Evolutionary conservation across 306 rosid species (phyloP), one percentile per base, ranked within the genome.

Genomic region (Alnus glutinosa): DNA sequence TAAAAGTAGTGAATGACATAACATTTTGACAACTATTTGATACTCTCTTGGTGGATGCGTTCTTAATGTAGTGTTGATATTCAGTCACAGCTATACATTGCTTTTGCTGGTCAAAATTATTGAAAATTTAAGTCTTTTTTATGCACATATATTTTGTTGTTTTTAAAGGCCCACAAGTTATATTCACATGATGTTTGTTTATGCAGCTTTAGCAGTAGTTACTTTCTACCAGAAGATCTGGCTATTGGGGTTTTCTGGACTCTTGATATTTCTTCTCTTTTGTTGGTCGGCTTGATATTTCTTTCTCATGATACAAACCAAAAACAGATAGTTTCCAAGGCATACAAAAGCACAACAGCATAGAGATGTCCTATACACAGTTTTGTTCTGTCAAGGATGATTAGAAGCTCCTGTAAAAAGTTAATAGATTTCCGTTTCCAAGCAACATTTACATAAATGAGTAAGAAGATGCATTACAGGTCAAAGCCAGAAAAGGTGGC

Each of bases 401-500:
- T 71, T 42, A 80, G 79, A 78, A 71, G 79, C 74, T 83, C 73
- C 69, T 63, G 9, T 59, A 79, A 57, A 75, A 78, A 63, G 83
- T 78, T 52, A 80, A 59, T 73, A 49, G 66, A 79, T 75, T 75
- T 28, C 58, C 54, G 52, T 70, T 70, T 77, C 55, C 75, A 74
- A 69, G 87, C 83, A 70, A 70, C 82, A 76, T 66, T 71, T 78
- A 59, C 0, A 7, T 16, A 66, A 70, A 84, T 81, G 78, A 75
- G 69, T 73, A 84, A 71, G 71, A 74, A 75, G 81, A 79, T 62
- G 86, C 82, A 75, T 19, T 55, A 79, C 73, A 59, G 90, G 97
- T 90, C 97, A 77, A 92, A 88, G 94, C 94, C 90, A 84, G 76
- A 79, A 79, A 85, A 83, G 78, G 86, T 92, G 94, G 94, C 93